These are phyloP conservation scores for Termitomyces sp. DNA, from an alignment of 768 basidiomycete species.

Conservation along the genomic window DNA sequence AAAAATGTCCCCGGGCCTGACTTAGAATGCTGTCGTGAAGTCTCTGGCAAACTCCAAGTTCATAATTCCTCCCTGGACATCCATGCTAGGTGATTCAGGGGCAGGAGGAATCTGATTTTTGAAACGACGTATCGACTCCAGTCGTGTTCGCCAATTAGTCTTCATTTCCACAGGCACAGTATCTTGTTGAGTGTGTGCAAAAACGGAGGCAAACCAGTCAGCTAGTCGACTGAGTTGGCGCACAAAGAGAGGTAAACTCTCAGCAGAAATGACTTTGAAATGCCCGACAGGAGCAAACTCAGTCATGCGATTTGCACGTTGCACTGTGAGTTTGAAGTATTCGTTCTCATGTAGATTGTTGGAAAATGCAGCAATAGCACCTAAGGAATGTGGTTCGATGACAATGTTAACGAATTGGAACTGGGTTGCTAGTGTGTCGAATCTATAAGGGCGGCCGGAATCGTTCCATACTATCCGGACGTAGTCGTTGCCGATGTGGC, in stretches of 20 bases:
- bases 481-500: slow-evolving; percentile 95
- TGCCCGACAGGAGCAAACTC: slow-evolving; percentile 91
- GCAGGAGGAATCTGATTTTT: slow-evolving; percentile 33
- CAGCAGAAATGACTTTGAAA: slow-evolving; percentile 92
- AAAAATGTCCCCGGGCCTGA: background rate
- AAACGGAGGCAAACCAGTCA: slow-evolving; percentile 89
- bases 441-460: slow-evolving; percentile 82
- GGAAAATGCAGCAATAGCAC: slow-evolving; percentile 81
- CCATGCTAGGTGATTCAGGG: slow-evolving; percentile 17
- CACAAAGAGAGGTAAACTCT: slow-evolving; percentile 81
- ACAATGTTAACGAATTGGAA: slow-evolving; percentile 99
- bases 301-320: slow-evolving; percentile 85
- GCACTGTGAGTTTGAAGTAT: slow-evolving; percentile 93
- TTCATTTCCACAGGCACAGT: slow-evolving; percentile 72
- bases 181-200: slow-evolving; percentile 68
- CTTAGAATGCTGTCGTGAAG: slow-evolving; percentile 51
- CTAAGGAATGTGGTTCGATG: slow-evolving; percentile 88
- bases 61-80: slow-evolving; percentile 41
- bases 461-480: slow-evolving; percentile 99
- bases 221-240: slow-evolving; percentile 84
- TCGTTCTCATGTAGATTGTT: slow-evolving; percentile 86
- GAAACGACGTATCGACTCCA: slow-evolving; percentile 79
- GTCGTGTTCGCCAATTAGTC: slow-evolving; percentile 84
- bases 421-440: slow-evolving; percentile 88
- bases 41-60: slow-evolving; percentile 51